A percentile compares a stretch with the other conserved stretches of the same genome.
These are phyloP conservation scores for Tephrocybe sp. DNA, from an alignment of 768 basidiomycete genomes.

Conservation along the genomic window DNA sequence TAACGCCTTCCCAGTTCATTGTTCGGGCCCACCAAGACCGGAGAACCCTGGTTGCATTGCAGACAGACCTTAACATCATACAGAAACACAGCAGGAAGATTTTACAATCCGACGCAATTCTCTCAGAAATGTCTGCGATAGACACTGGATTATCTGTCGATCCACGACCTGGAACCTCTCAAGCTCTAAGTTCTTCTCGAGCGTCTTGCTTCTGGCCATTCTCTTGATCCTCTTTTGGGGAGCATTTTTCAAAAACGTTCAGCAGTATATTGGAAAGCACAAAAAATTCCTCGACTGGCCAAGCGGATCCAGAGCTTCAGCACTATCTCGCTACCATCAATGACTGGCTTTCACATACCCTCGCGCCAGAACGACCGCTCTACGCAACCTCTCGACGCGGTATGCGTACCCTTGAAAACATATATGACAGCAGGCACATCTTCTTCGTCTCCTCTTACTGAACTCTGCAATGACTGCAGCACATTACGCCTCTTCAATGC, in stretches of 20 bases:
- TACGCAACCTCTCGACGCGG: conserved; percentile 23
- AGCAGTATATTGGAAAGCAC: conserved; percentile 1
- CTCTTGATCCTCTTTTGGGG: conserved; percentile 28
- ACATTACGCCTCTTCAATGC: conserved; percentile 19
- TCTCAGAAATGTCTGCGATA: conserved; percentile 12
- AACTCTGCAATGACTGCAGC: conserved; percentile 19
- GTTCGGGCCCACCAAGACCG: conserved; percentile 31
- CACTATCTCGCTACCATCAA: conserved; percentile 19
- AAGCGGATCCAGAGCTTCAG: conserved; percentile 15
- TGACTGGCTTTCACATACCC: conserved; percentile 21
- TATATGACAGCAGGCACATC: conserved; percentile 23
- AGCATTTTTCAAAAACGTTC: not conserved
- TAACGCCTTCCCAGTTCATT: conserved; percentile 22
- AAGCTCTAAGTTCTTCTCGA: conserved; percentile 32
- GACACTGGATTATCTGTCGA: not conserved
- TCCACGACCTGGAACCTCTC: conserved; percentile 1
- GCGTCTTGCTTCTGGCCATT: conserved; percentile 31
- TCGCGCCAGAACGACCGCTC: conserved; percentile 17
- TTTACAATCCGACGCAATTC: conserved; percentile 14
- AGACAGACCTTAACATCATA: conserved; percentile 28
- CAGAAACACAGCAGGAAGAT: conserved; percentile 33
- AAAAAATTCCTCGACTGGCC: not conserved
- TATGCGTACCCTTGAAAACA: conserved; percentile 19
- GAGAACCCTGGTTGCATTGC: conserved; percentile 29
- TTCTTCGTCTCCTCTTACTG: conserved; percentile 14